Percentiles rank a stretch among this genome's conserved stretches.
phyloP scores from a whole-genome alignment of 1,139 yeast species.

The Debaryomyces singareniensis region DNA sequence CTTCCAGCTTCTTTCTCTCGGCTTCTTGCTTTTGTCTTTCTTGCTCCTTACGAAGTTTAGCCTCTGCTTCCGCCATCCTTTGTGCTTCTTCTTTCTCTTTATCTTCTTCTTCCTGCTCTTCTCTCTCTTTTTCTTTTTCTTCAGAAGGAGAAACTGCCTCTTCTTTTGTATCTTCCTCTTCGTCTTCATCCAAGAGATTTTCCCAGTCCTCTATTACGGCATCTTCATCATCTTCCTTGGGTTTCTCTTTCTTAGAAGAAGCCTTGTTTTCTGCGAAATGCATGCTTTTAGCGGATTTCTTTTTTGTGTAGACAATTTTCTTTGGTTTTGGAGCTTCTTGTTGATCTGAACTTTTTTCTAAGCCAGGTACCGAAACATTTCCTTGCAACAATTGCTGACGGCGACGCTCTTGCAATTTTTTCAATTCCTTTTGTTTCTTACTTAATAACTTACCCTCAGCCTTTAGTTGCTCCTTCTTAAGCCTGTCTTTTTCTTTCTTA shows the following conservation, averaged over 20 bases:
- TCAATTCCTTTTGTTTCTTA: constrained; percentile 92
- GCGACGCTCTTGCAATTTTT: constrained; percentile 80
- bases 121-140: constrained; percentile 17
- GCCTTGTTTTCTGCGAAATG: constrained; percentile 18
- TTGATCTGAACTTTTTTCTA: constrained; percentile 29
- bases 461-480: constrained; percentile 71
- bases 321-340: constrained; percentile 46
- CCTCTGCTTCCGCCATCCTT: constrained; percentile 10
- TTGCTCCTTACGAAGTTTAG: constrained; percentile 13
- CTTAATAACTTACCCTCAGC: constrained; percentile 90
- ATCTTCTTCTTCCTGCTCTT: constrained; percentile 13
- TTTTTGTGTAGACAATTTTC: constrained; percentile 70
- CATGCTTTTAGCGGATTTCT: constrained; percentile 49
- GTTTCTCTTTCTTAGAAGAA: constrained; percentile 12
- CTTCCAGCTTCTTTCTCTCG: constrained; percentile 18
- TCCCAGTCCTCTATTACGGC: constrained; percentile 65
- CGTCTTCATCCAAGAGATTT: constrained; percentile 43
- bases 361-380: constrained; percentile 70
- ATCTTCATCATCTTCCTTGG: constrained; percentile 32
- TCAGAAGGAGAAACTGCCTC: constrained; percentile 11
- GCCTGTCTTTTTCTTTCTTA: constrained; percentile 79
- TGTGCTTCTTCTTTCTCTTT: constrained; percentile 8
- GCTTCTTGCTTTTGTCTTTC: constrained; percentile 17
- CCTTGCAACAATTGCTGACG: constrained; percentile 80
- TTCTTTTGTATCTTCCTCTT: constrained; percentile 9